Evolutionary conservation across 352 stramenopile genomes (phyloP), one percentile per base, ranked within the genome.

Genomic region (Globisporangium viniferum): DNA sequence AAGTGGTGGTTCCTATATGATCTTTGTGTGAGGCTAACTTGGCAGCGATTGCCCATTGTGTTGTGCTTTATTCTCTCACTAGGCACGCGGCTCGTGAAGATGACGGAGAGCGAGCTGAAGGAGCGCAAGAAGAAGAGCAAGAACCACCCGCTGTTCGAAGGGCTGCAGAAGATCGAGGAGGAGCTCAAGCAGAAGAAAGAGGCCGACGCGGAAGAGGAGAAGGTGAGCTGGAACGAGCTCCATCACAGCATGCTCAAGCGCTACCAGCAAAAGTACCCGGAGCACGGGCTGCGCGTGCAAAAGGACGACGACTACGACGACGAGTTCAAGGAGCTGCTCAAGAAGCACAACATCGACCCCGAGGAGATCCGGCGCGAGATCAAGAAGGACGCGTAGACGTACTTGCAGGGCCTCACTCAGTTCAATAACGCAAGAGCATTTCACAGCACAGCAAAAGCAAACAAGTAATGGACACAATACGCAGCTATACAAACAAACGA

Each of bases 211-310:
- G 75, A 68, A 1, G 80, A 89, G 0, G 29, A 70, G 35, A 76
- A 78, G 39, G 86, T 94, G 68, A 92, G 83, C 73, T 94, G 86
- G 86, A 94, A 94, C 72, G 80, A 92, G 31, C 68, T 94, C 64
- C 86, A 94, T 68, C 29, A 62, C 33, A 77, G 66, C 46, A 94
- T 94, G 86, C 75, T 94, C 24, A 75, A 78, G 56, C 75, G 80
- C 49, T 94, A 94, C 76, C 73, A 94, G 72, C 76, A 94, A 53
- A 94, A 94, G 70, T 94, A 81, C 71, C 86, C 86, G 29, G 62
- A 85, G 29, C 80, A 94, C 58, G 86, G 86, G 0, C 72, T 73
- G 14, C 81, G 79, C 33, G 62, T 89, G 41, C 72, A 77, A 4
- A 76, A 84, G 55, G 80, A 77, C 65, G 86, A 93, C 69, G 79